A percentile compares a stretch with the other conserved stretches of the same genome.
These are phyloP conservation scores for Davidsoniella virescens DNA, from an alignment of 2,329 filamentous ascomycete genomes.

Conservation along the genomic window DNA sequence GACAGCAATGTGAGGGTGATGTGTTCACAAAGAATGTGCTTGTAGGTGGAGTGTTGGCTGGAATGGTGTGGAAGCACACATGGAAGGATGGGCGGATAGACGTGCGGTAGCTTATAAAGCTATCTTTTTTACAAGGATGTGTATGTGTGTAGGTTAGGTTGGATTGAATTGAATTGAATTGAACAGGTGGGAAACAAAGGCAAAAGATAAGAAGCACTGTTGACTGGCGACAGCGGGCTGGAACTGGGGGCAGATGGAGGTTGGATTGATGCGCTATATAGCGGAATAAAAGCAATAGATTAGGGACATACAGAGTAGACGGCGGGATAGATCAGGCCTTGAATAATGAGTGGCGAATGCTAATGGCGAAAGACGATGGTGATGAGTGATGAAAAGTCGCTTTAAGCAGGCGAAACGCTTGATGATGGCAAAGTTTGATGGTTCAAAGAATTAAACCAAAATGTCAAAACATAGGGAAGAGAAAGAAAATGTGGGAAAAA, in stretches of 20 bases:
- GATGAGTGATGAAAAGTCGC: not conserved
- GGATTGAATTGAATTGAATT: not conserved
- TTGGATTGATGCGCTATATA: not conserved
- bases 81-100: not conserved
- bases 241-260: too few relatives aligned
- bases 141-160: not conserved
- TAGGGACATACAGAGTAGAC: too few relatives aligned
- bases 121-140: not conserved
- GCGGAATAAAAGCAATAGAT: not conserved
- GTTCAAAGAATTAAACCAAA: too few relatives aligned
- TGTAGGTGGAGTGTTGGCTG: not conserved
- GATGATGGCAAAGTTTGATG: too few relatives aligned
- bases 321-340: too few relatives aligned
- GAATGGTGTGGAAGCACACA: not conserved
- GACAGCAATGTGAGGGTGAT: not conserved
- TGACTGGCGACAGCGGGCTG: too few relatives aligned
- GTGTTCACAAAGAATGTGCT: not conserved
- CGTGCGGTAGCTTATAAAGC: not conserved
- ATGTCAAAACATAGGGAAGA: constrained; percentile 18
- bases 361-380: not conserved
- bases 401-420: not conserved
- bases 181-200: not conserved
- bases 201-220: too few relatives aligned
- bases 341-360: not conserved
- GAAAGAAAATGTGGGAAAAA: constrained; percentile 4